phyloP scores from a whole-genome alignment of 2,329 filamentous ascomycete genomes.

The Metarhizium humberi region DNA sequence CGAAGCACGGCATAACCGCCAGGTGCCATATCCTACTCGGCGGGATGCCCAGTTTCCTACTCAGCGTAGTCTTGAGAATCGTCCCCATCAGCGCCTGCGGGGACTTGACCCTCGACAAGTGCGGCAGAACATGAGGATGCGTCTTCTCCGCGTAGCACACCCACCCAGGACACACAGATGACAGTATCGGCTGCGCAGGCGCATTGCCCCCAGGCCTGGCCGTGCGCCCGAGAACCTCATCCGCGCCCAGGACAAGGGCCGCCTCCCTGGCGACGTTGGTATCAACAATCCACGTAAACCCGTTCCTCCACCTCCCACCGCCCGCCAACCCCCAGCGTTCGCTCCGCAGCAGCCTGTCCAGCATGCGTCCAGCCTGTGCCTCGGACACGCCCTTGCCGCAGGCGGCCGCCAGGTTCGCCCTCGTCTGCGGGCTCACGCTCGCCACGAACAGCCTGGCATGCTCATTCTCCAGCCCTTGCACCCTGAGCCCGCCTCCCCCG shows the following conservation, averaged over 20 bases:
- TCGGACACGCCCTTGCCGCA: constrained; percentile 65
- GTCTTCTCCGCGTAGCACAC: constrained; percentile 99
- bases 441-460: constrained; percentile 78
- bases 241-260: constrained; percentile 69
- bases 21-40: constrained; percentile 87
- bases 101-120: constrained; percentile 85
- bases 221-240: constrained; percentile 48
- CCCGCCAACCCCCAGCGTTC: constrained; percentile 59
- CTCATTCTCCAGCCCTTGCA: constrained; percentile 45
- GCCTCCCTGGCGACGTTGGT: constrained; percentile 78
- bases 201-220: constrained; percentile 6
- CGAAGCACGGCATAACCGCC: constrained; percentile 96
- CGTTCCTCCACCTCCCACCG: constrained; percentile 63
- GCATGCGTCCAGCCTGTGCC: constrained; percentile 68
- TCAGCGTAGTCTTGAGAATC: constrained; percentile 77
- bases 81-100: constrained; percentile 89
- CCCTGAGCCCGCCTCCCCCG: constrained; percentile 21
- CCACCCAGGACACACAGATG: constrained; percentile 92
- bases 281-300: constrained; percentile 84
- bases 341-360: constrained; percentile 61
- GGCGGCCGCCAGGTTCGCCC: constrained; percentile 81
- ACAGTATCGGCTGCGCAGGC: constrained; percentile 55
- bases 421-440: constrained; percentile 83
- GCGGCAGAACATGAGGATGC: constrained; percentile 83
- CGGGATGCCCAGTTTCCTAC: constrained; percentile 59